phyloP scores from a whole-genome alignment of 169 alveolate species.

The Cytauxzoon felis region DNA sequence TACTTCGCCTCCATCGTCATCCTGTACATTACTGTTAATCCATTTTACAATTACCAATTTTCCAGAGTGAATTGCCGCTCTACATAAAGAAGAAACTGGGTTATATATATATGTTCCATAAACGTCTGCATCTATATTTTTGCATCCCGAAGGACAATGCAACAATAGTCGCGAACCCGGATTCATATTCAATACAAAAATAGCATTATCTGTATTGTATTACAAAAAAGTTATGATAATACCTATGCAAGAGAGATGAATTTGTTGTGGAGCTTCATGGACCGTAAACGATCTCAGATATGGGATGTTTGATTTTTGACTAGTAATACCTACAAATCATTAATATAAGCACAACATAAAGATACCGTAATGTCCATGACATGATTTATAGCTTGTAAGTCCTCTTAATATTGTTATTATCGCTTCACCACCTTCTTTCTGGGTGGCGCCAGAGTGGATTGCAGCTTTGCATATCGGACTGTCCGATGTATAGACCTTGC shows the following conservation, averaged over 20 bases:
- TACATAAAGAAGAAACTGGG: conserved; percentile 80
- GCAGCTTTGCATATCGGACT: conserved; percentile 88
- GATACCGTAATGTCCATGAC: conserved; percentile 75
- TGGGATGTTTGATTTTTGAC: conserved; percentile 55
- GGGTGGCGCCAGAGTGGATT: conserved; percentile 72
- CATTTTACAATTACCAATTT: conserved; percentile 23
- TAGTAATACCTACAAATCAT: conserved; percentile 33
- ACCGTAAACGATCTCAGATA: conserved; percentile 78
- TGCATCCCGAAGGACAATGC: conserved; percentile 81
- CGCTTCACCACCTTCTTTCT: conserved; percentile 69
- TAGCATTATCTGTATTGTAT: conserved; percentile 60
- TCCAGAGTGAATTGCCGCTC: conserved; percentile 85
- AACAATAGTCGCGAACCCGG: conserved; percentile 69
- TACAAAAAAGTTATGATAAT: neutral
- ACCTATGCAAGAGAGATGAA: conserved; percentile 60
- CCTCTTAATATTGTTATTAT: conserved; percentile 66
- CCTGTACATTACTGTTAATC: conserved; percentile 14
- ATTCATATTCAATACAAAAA: conserved; percentile 68
- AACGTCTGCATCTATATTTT: conserved; percentile 57
- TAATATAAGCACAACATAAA: conserved; percentile 18
- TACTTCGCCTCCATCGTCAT: conserved; percentile 60
- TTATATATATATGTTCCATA: conserved; percentile 73
- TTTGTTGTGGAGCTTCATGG: conserved; percentile 65
- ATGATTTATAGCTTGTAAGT: conserved; percentile 55
- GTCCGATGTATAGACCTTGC: conserved; percentile 77